Conservation (phyloP, 805 yeast species). For the Wickerhamomyces pijperi region DNA sequence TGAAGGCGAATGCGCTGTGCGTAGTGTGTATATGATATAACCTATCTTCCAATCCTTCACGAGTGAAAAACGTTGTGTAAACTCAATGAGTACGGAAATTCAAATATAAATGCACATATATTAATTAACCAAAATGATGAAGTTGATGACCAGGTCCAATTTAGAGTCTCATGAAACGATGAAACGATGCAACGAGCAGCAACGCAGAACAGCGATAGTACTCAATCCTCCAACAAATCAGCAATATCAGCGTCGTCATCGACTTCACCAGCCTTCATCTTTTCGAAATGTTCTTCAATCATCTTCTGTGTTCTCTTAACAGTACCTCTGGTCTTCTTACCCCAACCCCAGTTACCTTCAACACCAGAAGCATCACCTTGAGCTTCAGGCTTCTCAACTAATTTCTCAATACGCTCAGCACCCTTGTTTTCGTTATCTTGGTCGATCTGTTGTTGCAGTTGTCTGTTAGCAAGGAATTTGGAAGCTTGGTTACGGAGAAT, state of each 20-base stretch:
- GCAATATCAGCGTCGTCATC: slow-evolving; percentile 60
- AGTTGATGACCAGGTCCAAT: no score
- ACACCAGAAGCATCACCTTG: slow-evolving; percentile 24
- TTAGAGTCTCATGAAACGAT: no score
- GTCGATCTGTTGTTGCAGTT: slow-evolving; percentile 40
- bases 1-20: no score
- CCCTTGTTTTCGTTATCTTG: slow-evolving; percentile 34
- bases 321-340: slow-evolving; percentile 56
- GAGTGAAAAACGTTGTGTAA: no score
- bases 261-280: slow-evolving; percentile 32
- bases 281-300: slow-evolving; percentile 36
- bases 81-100: no score
- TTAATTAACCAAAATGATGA: no score
- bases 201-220: no score
- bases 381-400: slow-evolving; percentile 26
- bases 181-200: not conserved
- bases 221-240: slow-evolving; percentile 47
- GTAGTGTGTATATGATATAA: no score
- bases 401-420: slow-evolving; percentile 19
- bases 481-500: slow-evolving; percentile 45
- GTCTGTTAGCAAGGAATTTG: slow-evolving; percentile 46
- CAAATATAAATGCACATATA: no score
- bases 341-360: slow-evolving; percentile 64
- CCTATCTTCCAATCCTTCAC: no score
- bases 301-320: slow-evolving; percentile 44